phyloP scores from a whole-genome alignment of 495 filamentous ascomycete genomes.

The Penicillium desertorum region DNA sequence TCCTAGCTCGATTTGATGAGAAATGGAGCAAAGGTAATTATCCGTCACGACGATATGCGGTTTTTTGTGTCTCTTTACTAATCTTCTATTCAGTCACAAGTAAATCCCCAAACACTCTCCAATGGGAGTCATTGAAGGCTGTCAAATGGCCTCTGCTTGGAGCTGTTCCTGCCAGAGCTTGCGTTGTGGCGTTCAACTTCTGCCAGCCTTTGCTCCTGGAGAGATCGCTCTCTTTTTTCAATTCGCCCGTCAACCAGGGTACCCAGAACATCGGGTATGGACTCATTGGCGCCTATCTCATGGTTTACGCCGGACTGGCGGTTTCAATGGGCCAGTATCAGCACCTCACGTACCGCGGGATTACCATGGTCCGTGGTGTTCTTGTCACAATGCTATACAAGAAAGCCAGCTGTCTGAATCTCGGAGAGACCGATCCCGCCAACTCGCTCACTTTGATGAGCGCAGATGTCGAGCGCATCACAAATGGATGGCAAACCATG shows the following conservation, averaged over 20 bases:
- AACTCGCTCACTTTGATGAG: conserved; percentile 62
- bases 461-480: conserved; percentile 59
- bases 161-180: conserved; percentile 52
- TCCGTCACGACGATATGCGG: not conserved
- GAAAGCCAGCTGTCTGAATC: conserved; percentile 43
- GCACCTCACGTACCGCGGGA: conserved; percentile 56
- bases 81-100: conserved; percentile 23
- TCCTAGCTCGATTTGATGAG: conserved; percentile 38
- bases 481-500: conserved; percentile 45
- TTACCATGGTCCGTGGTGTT: conserved; percentile 60
- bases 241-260: conserved; percentile 36
- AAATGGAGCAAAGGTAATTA: conserved; percentile 33
- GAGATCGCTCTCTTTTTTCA: conserved; percentile 48
- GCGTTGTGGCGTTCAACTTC: conserved; percentile 58
- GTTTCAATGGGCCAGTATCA: conserved; percentile 50
- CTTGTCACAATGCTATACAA: conserved; percentile 58
- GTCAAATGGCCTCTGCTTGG: conserved; percentile 48
- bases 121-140: conserved; percentile 45
- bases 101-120: conserved; percentile 43
- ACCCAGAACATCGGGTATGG: conserved; percentile 58
- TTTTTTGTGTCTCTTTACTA: conserved; percentile 14
- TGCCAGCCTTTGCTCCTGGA: conserved; percentile 65
- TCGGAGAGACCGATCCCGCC: conserved; percentile 48
- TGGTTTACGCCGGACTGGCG: conserved; percentile 63
- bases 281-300: conserved; percentile 61